Base-by-base conservation (phyloP, 257 asterid species). In the Fraxinus cuspidata region DNA sequence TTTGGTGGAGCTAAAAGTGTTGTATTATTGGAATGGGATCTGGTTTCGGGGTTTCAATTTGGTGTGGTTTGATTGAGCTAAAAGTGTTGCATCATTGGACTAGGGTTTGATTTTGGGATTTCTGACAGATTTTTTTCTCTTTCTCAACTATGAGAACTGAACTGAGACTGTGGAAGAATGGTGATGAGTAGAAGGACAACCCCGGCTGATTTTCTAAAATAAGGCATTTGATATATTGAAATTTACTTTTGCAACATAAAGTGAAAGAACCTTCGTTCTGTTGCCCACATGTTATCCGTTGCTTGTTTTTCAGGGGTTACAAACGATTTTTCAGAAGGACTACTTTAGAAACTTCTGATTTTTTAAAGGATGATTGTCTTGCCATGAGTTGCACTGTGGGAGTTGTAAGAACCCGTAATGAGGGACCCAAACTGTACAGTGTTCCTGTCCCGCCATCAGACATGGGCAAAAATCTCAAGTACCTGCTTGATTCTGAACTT, bases 301-400 rank as follows among this genome's bases (percentile, higher is more conserved):
- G 97, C 85, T 75, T 89, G 83, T 73, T 73, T 78, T 81, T 63
- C 89, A 94, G 98, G 98, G 98, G 98, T 73, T 94, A 94, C 79
- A 94, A 94, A 76, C 91, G 98, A 80, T 97, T 94, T 25, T 97
- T 92, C 81, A 91, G 91, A 81, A 90, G 90, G 69, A 97, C 92
- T 34, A 84, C 86, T 67, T 83, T 94, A 75, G 98, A 94, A 86
- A 81, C 91, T 40, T 94, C 98, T 73, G 97, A 92, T 80, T 94
- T 87, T 84, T 89, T 94, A 72, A 94, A 94, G 90, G 93, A 91
- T 81, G 96, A 94, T 78, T 89, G 91, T 86, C 90, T 94, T 76
- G 77, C 96, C 40, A 91, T 94, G 96, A 84, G 89, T 78, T 94
- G 98, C 81, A 94, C 97, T 5, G 98, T 94, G 35, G 98, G 98